Evolutionary conservation across 148 eudicot species (phyloP).

Genomic region (Persicaria maculosa): DNA sequence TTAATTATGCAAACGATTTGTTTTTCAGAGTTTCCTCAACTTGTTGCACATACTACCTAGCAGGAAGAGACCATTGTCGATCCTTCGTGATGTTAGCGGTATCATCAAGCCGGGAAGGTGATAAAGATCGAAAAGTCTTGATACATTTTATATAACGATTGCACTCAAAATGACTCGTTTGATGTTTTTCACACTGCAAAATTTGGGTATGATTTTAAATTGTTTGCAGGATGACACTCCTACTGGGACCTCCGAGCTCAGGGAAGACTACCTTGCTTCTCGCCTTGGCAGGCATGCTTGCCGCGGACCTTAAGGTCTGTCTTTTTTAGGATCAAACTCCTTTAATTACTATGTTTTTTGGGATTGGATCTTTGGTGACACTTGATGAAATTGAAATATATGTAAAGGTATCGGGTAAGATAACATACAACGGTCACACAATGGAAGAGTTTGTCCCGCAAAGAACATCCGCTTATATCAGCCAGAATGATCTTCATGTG

Average conservation of each 20-base stretch:
- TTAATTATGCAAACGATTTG: background rate
- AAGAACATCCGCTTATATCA: slow-evolving; percentile 15
- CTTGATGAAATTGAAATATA: too few relatives aligned
- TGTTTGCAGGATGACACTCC: slow-evolving; percentile 11
- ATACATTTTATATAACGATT: too few relatives aligned
- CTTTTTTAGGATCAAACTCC: background rate
- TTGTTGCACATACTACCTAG: slow-evolving; percentile 6
- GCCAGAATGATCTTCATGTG: slow-evolving; percentile 16
- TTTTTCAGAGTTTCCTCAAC: slow-evolving; percentile 6
- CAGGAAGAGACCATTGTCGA: slow-evolving; percentile 1
- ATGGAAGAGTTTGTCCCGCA: slow-evolving; percentile 14
- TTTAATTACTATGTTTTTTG: background rate
- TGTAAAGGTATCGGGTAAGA: background rate
- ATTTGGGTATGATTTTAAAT: background rate
- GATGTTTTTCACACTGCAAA: too few relatives aligned
- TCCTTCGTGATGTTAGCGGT: slow-evolving; percentile 10
- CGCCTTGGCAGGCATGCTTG: slow-evolving; percentile 14
- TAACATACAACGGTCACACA: slow-evolving; percentile 15
- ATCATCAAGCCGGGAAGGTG: slow-evolving; percentile 13
- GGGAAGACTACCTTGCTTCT: slow-evolving; percentile 16
- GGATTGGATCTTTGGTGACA: background rate
- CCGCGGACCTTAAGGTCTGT: slow-evolving; percentile 12
- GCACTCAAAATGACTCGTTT: too few relatives aligned
- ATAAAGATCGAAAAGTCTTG: too few relatives aligned
- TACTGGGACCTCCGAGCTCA: slow-evolving; percentile 13